Conservation (phyloP, 192 early-diverging fungal species). For the Podila horticola region DNA sequence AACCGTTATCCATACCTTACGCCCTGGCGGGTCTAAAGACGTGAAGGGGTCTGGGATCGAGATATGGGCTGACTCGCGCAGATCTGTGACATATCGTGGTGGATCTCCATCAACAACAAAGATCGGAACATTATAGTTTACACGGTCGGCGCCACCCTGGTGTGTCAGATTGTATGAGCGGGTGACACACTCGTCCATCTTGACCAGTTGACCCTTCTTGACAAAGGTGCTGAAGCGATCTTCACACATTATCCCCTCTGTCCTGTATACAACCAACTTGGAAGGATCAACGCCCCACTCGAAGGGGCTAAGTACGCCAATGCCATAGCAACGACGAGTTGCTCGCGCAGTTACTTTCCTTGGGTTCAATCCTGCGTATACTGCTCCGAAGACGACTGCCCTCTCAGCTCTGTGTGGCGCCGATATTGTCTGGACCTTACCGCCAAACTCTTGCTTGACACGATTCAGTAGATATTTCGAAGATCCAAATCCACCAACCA, state of each 20-base stretch:
- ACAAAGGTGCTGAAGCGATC: constrained; percentile 26
- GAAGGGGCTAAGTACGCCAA: not conserved
- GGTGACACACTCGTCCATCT: constrained; percentile 20
- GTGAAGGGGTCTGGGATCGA: constrained; percentile 12
- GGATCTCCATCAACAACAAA: constrained; percentile 24
- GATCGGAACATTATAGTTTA: not conserved
- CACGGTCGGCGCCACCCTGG: not conserved
- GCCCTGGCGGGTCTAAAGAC: not conserved
- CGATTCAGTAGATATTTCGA: constrained; percentile 55
- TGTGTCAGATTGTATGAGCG: not conserved
- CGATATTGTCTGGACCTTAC: constrained; percentile 48
- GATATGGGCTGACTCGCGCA: constrained; percentile 3
- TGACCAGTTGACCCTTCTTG: constrained; percentile 14
- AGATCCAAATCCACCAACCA: constrained; percentile 61
- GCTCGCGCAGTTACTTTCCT: constrained; percentile 16
- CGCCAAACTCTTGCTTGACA: constrained; percentile 48
- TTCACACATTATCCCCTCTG: not conserved
- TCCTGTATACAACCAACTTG: not conserved
- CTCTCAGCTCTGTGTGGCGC: constrained; percentile 43
- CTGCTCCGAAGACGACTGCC: constrained; percentile 62
- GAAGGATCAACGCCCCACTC: constrained; percentile 10
- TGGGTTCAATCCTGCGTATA: constrained; percentile 57
- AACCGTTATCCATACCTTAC: not conserved
- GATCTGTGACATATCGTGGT: constrained; percentile 8
- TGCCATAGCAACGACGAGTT: constrained; percentile 29